phyloP scores from a whole-genome alignment of 176 grass and related monocot genomes.

The Neostapfia colusana region DNA sequence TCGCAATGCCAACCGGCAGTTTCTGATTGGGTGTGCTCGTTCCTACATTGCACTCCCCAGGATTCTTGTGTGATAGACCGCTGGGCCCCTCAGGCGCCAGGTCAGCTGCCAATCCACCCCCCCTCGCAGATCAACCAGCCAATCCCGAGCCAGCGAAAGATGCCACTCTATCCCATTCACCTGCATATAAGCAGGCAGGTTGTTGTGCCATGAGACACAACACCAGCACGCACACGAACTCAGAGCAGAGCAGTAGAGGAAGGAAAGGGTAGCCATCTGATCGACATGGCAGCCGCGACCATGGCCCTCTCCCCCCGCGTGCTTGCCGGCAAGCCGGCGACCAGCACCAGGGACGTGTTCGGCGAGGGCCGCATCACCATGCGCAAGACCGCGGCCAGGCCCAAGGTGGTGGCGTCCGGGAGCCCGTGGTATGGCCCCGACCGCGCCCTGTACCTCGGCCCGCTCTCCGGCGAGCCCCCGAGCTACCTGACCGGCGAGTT shows the following conservation, averaged over 20 bases:
- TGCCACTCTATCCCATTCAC: constrained; percentile 10
- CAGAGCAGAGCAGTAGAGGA: neutral
- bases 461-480: constrained; percentile 45
- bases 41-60: neutral
- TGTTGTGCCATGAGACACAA: neutral
- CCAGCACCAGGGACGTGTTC: constrained; percentile 24
- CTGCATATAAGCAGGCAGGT: constrained; percentile 14
- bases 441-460: constrained; percentile 52
- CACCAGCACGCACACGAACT: neutral
- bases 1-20: neutral
- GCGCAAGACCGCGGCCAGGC: constrained; percentile 46
- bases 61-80: constrained; percentile 31
- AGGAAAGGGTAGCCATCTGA: neutral
- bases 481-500: constrained; percentile 60
- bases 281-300: constrained; percentile 54
- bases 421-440: constrained; percentile 63
- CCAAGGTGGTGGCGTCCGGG: constrained; percentile 33
- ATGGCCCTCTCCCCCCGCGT: constrained; percentile 54
- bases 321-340: constrained; percentile 28
- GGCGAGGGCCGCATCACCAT: constrained; percentile 62
- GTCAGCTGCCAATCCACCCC: constrained; percentile 4
- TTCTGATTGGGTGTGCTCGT: neutral
- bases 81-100: neutral
- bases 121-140: neutral
- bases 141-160: constrained; percentile 35